Conservation (phyloP, 2,329 filamentous ascomycete genomes). For the Phoma sp. region DNA sequence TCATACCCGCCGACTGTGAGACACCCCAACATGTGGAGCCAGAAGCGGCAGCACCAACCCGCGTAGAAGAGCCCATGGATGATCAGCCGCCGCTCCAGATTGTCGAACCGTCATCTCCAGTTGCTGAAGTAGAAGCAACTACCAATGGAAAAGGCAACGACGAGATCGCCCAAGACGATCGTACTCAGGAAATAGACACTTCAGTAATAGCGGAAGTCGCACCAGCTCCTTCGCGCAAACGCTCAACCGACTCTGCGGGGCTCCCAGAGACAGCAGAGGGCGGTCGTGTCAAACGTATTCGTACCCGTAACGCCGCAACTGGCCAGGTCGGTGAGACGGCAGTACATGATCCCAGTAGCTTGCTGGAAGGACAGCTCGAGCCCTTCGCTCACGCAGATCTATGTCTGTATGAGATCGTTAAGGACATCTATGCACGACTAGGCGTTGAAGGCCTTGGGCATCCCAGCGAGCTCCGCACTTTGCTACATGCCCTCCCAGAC, state of each 20-base stretch:
- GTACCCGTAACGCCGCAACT: constrained; percentile 63
- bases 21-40: constrained; percentile 21
- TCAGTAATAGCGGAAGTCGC: constrained; percentile 40
- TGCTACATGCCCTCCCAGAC: constrained; percentile 29
- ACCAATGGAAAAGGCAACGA: not conserved
- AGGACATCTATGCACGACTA: constrained; percentile 59
- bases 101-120: not conserved
- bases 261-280: constrained; percentile 64
- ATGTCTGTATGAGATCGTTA: constrained; percentile 62
- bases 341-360: constrained; percentile 59
- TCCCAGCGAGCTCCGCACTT: constrained; percentile 46
- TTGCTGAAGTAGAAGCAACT: not conserved
- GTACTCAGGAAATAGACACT: constrained; percentile 24
- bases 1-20: constrained; percentile 44
- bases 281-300: constrained; percentile 65
- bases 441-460: constrained; percentile 55
- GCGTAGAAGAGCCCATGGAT: constrained; percentile 1
- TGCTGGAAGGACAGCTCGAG: constrained; percentile 62
- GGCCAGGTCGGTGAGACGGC: constrained; percentile 56
- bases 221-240: constrained; percentile 59
- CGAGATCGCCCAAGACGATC: constrained; percentile 19
- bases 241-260: constrained; percentile 66
- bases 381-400: constrained; percentile 62
- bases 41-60: constrained; percentile 2
- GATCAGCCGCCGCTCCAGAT: constrained; percentile 5